Conservation (phyloP, 1,139 yeast species). For the Protomyces inouyei region DNA sequence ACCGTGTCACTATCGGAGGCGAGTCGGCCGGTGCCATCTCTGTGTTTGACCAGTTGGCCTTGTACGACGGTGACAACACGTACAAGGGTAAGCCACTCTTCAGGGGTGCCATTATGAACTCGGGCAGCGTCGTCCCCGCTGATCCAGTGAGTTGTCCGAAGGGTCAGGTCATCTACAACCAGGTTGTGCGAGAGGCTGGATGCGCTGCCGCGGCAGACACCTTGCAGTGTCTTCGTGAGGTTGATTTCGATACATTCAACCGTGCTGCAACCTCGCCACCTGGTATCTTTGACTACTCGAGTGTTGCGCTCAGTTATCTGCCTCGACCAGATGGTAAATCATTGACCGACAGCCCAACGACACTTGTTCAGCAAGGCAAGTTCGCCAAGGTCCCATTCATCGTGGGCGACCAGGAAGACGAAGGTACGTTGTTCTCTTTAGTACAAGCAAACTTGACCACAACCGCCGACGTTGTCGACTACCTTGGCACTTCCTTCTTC, state of each 20-base stretch:
- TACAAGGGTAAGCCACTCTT: conserved; percentile 6
- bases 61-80: conserved; percentile 2
- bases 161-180: not conserved
- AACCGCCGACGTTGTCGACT: not conserved
- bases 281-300: not conserved
- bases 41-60: conserved; percentile 2
- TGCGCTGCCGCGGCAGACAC: not conserved
- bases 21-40: conserved; percentile 13
- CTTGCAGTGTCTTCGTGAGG: not conserved
- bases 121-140: conserved; percentile 1
- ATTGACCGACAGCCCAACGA: not conserved
- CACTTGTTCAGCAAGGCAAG: not conserved
- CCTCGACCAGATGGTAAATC: not conserved
- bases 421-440: not conserved
- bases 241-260: not conserved
- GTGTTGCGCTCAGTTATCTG: not conserved
- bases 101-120: conserved; percentile 5
- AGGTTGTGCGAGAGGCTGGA: not conserved
- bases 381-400: not conserved
- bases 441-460: not conserved
- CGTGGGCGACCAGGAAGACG: not conserved
- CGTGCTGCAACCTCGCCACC: not conserved
- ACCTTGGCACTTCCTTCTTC: not conserved
- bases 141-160: not conserved
- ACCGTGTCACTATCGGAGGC: conserved; percentile 33